Evolutionary conservation across 805 yeast genomes (phyloP).

Genomic region (Yarrowia alimentaria): DNA sequence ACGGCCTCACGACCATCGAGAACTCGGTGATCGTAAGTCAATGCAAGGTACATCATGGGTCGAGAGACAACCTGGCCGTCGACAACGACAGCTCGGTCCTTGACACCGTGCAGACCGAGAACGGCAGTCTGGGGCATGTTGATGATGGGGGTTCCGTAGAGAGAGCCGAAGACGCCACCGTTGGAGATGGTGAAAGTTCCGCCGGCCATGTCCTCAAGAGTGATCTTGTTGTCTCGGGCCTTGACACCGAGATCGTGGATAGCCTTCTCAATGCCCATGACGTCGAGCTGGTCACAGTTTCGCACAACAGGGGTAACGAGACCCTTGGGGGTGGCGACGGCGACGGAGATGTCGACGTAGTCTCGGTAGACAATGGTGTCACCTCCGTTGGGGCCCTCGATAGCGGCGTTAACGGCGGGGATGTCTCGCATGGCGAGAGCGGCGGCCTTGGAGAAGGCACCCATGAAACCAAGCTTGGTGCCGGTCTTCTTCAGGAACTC

Average conservation of each 20-base stretch:
- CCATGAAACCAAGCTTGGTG: slow-evolving; percentile 97
- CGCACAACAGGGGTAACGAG: slow-evolving; percentile 96
- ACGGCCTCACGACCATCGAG: slow-evolving; percentile 99
- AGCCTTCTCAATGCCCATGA: slow-evolving; percentile 86
- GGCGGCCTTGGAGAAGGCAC: slow-evolving; percentile 92
- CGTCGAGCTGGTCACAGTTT: slow-evolving; percentile 88
- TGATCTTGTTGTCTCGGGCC: slow-evolving; percentile 95
- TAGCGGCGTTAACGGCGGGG: slow-evolving; percentile 94
- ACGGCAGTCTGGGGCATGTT: slow-evolving; percentile 98
- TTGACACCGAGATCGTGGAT: slow-evolving; percentile 77
- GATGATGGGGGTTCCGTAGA: slow-evolving; percentile 97
- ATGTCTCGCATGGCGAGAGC: slow-evolving; percentile 90
- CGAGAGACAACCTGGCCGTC: slow-evolving; percentile 94
- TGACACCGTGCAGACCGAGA: slow-evolving; percentile 93
- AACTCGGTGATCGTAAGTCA: slow-evolving; percentile 97
- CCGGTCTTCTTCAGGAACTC: slow-evolving; percentile 93
- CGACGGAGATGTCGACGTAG: slow-evolving; percentile 91
- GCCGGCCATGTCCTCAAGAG: slow-evolving; percentile 98
- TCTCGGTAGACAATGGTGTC: slow-evolving; percentile 95
- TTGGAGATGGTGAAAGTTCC: slow-evolving; percentile 98
- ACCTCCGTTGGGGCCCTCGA: slow-evolving; percentile 65
- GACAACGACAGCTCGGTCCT: slow-evolving; percentile 95
- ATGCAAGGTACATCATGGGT: slow-evolving; percentile 99
- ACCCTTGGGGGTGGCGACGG: slow-evolving; percentile 99
- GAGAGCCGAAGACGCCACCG: slow-evolving; percentile 98